These are phyloP conservation scores for Rhodofomes roseus DNA, from an alignment of 1,284 basidiomycete genomes.

Conservation along the genomic window DNA sequence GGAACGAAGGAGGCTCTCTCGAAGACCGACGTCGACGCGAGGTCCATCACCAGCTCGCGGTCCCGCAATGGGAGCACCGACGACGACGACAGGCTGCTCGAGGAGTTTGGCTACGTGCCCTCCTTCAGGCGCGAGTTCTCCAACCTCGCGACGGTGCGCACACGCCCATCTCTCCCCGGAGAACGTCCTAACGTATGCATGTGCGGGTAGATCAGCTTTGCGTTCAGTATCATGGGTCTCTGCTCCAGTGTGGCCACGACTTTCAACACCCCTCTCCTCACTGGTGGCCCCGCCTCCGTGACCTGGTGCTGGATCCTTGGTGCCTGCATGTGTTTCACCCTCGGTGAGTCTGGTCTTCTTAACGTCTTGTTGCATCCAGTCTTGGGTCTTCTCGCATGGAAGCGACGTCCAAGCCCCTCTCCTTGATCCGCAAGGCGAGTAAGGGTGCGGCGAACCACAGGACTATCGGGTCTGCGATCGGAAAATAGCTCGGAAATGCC, in stretches of 20 bases:
- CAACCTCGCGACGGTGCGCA: slow-evolving; percentile 64
- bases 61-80: background rate
- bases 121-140: slow-evolving; percentile 82
- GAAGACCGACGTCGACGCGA: slow-evolving; percentile 4
- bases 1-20: background rate
- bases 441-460: too few relatives aligned
- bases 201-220: slow-evolving; percentile 60
- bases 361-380: background rate
- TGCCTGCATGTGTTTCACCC: slow-evolving; percentile 71
- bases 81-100: slow-evolving; percentile 64
- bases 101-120: slow-evolving; percentile 70
- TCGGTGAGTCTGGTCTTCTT: slow-evolving; percentile 35
- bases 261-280: slow-evolving; percentile 74
- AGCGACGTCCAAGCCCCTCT: too few relatives aligned
- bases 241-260: slow-evolving; percentile 81
- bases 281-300: slow-evolving; percentile 79
- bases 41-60: background rate
- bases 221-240: slow-evolving; percentile 78
- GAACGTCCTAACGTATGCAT: background rate
- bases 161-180: background rate
- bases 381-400: background rate
- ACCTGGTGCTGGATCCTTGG: slow-evolving; percentile 84
- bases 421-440: too few relatives aligned
- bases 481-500: too few relatives aligned
- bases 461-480: too few relatives aligned